A percentile compares a stretch with the other conserved stretches of the same genome.
These are phyloP conservation scores for Cornus suecica DNA, from an alignment of 148 eudicot species.

Conservation along the genomic window DNA sequence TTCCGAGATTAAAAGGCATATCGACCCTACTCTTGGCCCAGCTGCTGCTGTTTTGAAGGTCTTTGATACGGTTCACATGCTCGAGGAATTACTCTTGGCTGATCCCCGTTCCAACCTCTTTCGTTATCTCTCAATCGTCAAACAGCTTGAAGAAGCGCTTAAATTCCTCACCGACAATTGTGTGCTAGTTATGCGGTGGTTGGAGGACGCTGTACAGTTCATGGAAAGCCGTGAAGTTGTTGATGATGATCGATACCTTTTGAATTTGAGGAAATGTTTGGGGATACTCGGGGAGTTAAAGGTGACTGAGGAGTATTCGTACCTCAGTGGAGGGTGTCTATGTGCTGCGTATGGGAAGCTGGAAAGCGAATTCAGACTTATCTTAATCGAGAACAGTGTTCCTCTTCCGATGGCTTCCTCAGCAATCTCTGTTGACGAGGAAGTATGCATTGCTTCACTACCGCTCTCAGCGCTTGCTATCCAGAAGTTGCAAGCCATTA, in stretches of 20 bases:
- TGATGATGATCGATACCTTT: conserved; percentile 32
- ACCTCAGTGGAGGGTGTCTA: conserved; percentile 44
- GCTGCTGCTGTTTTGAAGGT: conserved; percentile 52
- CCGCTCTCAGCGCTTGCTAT: conserved; percentile 25
- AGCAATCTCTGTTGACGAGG: not conserved
- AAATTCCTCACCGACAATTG: conserved; percentile 55
- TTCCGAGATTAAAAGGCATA: conserved; percentile 34
- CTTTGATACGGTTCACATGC: conserved; percentile 42
- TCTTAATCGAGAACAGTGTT: conserved; percentile 37
- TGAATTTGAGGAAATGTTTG: conserved; percentile 39
- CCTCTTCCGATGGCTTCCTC: conserved; percentile 12
- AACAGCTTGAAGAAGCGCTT: conserved; percentile 64
- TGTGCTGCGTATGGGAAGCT: conserved; percentile 42
- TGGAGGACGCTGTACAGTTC: conserved; percentile 51
- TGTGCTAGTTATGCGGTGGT: conserved; percentile 58
- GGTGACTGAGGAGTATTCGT: conserved; percentile 34
- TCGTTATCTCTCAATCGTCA: conserved; percentile 36
- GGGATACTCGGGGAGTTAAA: conserved; percentile 48
- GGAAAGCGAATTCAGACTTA: conserved; percentile 40
- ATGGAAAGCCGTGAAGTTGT: conserved; percentile 32
- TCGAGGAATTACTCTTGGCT: conserved; percentile 32
- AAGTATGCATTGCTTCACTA: not conserved
- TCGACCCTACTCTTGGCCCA: conserved; percentile 57
- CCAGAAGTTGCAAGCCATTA: conserved; percentile 48
- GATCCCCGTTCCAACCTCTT: conserved; percentile 30